Percentiles rank a stretch among this genome's conserved stretches.
Conservation (phyloP, 2,329 filamentous ascomycete genomes). For the Harringtonia aguacate region DNA sequence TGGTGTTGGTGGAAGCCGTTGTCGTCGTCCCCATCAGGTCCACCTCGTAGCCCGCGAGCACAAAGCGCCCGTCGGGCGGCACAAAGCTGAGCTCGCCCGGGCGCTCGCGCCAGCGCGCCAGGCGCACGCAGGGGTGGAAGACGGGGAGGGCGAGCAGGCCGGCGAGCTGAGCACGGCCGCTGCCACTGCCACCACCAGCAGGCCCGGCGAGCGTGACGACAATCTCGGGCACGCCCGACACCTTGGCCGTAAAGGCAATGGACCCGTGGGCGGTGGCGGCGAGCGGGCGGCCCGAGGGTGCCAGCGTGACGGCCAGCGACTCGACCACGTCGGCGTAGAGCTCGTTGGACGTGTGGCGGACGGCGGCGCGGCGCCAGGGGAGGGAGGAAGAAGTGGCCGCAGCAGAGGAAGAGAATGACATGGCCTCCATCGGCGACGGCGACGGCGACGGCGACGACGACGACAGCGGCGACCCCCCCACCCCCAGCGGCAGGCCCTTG, state of each 20-base stretch:
- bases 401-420: constrained; percentile 22
- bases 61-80: constrained; percentile 87
- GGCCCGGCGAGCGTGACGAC: constrained; percentile 68
- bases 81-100: constrained; percentile 93
- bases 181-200: constrained; percentile 38
- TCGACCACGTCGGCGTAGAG: constrained; percentile 95
- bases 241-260: constrained; percentile 89
- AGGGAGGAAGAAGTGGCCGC: constrained; percentile 39
- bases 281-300: constrained; percentile 79
- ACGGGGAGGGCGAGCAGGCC: constrained; percentile 77
- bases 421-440: constrained; percentile 1
- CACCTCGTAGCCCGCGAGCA: constrained; percentile 88
- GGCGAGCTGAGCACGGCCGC: constrained; percentile 49
- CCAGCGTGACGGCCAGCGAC: constrained; percentile 75
- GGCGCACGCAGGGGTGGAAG: constrained; percentile 88
- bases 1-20: constrained; percentile 29
- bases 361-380: constrained; percentile 85
- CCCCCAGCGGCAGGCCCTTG: constrained; percentile 22
- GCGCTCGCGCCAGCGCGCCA: constrained; percentile 80
- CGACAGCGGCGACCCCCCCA: background rate
- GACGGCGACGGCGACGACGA: background rate
- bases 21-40: constrained; percentile 59
- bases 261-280: constrained; percentile 83
- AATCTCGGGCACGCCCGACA: constrained; percentile 91
- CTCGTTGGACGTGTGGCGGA: constrained; percentile 93